Conservation (phyloP, 441 rosid species). For the Erodium trifolium region DNA sequence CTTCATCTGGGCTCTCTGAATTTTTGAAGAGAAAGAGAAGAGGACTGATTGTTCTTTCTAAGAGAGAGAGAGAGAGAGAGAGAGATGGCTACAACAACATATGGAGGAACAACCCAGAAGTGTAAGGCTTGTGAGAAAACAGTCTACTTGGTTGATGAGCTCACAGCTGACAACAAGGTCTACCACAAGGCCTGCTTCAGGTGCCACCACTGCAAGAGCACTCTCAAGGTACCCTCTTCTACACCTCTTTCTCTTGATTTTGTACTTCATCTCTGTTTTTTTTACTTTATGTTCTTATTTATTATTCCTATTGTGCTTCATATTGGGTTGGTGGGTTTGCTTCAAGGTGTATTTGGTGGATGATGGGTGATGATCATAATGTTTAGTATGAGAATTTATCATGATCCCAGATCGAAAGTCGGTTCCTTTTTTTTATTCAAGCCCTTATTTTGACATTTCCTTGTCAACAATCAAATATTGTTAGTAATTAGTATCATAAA, state of each 20-base stretch:
- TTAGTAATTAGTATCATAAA: background rate
- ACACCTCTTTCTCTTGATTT: background rate
- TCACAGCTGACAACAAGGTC: conserved; percentile 22
- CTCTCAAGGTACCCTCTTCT: conserved; percentile 20
- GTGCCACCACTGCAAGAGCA: conserved; percentile 26
- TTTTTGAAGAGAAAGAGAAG: background rate
- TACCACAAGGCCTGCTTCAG: conserved; percentile 27
- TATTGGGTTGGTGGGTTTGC: background rate
- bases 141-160: conserved; percentile 24
- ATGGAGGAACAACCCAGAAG: conserved; percentile 10
- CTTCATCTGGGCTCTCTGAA: background rate
- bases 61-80: background rate
- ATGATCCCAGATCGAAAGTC: conserved; percentile 4
- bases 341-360: background rate
- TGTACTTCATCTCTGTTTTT: background rate
- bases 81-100: background rate
- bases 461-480: background rate
- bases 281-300: background rate
- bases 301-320: background rate
- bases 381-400: background rate
- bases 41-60: background rate
- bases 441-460: background rate
- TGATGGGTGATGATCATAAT: background rate
- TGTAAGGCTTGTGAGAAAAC: conserved; percentile 22
- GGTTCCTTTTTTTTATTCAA: background rate